Conservation (phyloP, 768 basidiomycete species). For the Mycena alexandri region DNA sequence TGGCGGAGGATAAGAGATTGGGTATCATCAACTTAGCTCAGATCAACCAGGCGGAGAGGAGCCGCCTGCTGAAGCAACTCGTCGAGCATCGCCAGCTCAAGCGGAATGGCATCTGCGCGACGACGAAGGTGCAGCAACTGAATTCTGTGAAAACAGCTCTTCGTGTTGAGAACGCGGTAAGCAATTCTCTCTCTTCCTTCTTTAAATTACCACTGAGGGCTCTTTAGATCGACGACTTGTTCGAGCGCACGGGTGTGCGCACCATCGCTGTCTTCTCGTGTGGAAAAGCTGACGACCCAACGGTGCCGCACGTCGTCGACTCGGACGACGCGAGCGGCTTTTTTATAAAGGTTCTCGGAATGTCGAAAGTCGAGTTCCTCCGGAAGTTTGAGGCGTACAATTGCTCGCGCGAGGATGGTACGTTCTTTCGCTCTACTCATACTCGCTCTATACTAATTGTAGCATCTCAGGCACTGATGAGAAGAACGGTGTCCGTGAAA, state of each 20-base stretch:
- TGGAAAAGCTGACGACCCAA: neutral
- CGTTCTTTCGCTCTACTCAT: no score
- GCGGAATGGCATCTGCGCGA: neutral
- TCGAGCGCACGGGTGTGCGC: neutral
- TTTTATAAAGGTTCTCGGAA: neutral
- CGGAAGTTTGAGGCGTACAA: neutral
- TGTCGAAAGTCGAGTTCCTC: neutral
- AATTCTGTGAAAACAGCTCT: no score
- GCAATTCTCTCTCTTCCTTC: no score
- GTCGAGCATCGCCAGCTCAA: neutral
- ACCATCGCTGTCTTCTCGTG: neutral
- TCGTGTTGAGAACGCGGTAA: no score
- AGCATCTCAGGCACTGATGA: no score
- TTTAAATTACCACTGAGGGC: no score
- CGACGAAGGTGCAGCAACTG: no score
- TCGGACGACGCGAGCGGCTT: neutral
- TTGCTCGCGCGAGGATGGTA: neutral
- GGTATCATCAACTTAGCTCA: no score
- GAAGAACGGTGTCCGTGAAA: no score
- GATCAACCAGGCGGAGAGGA: neutral
- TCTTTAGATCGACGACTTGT: no score
- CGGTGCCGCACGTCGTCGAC: neutral
- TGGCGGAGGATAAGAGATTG: no score
- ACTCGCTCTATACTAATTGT: no score
- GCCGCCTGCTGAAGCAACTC: neutral